Conservation (phyloP, 176 grass and related monocot genomes). For the Dendrocalamus sinicus region DNA sequence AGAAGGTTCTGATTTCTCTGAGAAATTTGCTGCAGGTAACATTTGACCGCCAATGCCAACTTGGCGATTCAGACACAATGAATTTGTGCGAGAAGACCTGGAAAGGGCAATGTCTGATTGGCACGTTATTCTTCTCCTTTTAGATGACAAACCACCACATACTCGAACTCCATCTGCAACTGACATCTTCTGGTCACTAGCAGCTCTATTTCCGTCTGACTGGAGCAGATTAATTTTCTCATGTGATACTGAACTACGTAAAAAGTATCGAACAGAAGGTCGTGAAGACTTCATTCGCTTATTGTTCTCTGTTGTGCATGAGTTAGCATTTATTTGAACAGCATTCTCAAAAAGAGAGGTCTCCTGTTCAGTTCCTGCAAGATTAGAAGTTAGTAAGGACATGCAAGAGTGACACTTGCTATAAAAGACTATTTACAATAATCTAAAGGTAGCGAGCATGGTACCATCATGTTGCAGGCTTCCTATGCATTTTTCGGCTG, state of each 20-base stretch:
- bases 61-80: slow-evolving; percentile 27
- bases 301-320: slow-evolving; percentile 32
- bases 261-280: slow-evolving; percentile 31
- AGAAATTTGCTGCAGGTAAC: slow-evolving; percentile 36
- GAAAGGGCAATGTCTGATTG: slow-evolving; percentile 22
- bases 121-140: slow-evolving; percentile 40
- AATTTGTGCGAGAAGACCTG: slow-evolving; percentile 36
- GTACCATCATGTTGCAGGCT: slow-evolving; percentile 46
- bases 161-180: slow-evolving; percentile 39
- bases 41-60: slow-evolving; percentile 29
- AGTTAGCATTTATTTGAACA: slow-evolving; percentile 44
- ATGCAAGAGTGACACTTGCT: slow-evolving; percentile 1
- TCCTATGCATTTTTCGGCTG: slow-evolving; percentile 21
- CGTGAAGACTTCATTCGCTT: slow-evolving; percentile 15
- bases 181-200: slow-evolving; percentile 39
- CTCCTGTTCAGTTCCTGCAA: slow-evolving; percentile 48
- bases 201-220: slow-evolving; percentile 20
- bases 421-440: slow-evolving; percentile 31
- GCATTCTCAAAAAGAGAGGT: slow-evolving; percentile 39
- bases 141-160: slow-evolving; percentile 29
- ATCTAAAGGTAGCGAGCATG: slow-evolving; percentile 20
- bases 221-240: slow-evolving; percentile 39
- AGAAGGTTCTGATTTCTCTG: slow-evolving; percentile 42
- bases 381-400: slow-evolving; percentile 37
- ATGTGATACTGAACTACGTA: slow-evolving; percentile 22